These are phyloP conservation scores for Suhomyces choctaworum DNA, from an alignment of 1,139 yeast species.

Conservation along the genomic window DNA sequence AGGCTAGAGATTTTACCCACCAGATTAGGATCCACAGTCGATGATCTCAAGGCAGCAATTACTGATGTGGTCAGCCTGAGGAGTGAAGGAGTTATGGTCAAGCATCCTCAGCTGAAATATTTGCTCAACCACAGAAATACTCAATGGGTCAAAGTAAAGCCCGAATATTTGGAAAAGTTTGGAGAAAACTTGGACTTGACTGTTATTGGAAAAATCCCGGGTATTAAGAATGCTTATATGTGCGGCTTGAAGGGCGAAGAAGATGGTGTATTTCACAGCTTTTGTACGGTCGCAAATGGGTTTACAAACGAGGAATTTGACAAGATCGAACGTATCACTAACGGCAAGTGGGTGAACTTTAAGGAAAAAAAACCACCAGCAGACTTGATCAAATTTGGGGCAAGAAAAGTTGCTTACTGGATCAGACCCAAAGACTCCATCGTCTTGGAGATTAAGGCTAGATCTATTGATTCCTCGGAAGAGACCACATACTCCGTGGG, in stretches of 20 bases:
- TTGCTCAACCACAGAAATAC: constrained; percentile 57
- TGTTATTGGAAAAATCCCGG: constrained; percentile 76
- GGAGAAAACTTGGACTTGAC: constrained; percentile 84
- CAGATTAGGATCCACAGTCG: constrained; percentile 43
- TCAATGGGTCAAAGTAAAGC: constrained; percentile 85
- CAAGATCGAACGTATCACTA: constrained; percentile 56
- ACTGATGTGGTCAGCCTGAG: constrained; percentile 58
- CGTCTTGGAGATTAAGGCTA: constrained; percentile 82
- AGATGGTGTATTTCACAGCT: constrained; percentile 46
- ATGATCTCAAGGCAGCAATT: constrained; percentile 58
- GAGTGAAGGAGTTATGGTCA: constrained; percentile 83
- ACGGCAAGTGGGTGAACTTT: constrained; percentile 60
- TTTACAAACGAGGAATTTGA: constrained; percentile 63
- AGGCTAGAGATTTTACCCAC: constrained; percentile 58
- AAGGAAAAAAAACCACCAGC: constrained; percentile 41
- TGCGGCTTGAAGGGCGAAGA: constrained; percentile 58
- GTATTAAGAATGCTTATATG: constrained; percentile 70
- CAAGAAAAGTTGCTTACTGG: constrained; percentile 69
- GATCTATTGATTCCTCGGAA: constrained; percentile 60
- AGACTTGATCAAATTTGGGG: constrained; percentile 56
- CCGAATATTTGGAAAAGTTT: constrained; percentile 82
- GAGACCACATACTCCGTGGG: constrained; percentile 59
- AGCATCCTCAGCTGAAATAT: constrained; percentile 62
- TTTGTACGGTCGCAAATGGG: constrained; percentile 86
- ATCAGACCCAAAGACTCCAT: constrained; percentile 75